A percentile compares a stretch with the other conserved stretches of the same genome.
Evolutionary conservation across 345 rosid species (phyloP).

Genomic region (Salix caprea): DNA sequence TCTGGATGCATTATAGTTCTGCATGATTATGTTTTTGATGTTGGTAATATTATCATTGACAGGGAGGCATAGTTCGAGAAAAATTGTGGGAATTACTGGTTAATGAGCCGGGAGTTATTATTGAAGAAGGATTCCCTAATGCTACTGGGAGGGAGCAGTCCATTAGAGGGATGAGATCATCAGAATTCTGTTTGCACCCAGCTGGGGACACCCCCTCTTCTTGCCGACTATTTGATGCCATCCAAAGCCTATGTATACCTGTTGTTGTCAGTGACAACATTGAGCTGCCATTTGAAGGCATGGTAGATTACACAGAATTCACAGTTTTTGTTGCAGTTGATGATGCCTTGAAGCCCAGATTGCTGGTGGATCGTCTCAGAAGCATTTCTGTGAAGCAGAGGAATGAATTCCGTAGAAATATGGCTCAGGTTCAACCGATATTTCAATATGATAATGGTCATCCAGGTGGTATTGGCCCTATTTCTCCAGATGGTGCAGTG

Average conservation of each 20-base stretch:
- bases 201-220: slow-evolving; percentile 98
- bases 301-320: slow-evolving; percentile 65
- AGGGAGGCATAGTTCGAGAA: slow-evolving; percentile 88
- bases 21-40: background rate
- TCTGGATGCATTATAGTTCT: background rate
- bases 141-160: slow-evolving; percentile 91
- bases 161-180: slow-evolving; percentile 79
- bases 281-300: slow-evolving; percentile 93
- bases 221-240: slow-evolving; percentile 92
- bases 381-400: slow-evolving; percentile 45
- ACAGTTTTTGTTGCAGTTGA: slow-evolving; percentile 63
- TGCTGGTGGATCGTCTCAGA: slow-evolving; percentile 61
- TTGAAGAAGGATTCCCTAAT: slow-evolving; percentile 99
- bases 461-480: slow-evolving; percentile 63
- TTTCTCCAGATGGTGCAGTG: slow-evolving; percentile 72
- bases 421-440: slow-evolving; percentile 54
- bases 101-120: slow-evolving; percentile 44
- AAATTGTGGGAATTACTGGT: slow-evolving; percentile 81
- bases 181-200: slow-evolving; percentile 94
- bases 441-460: slow-evolving; percentile 66
- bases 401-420: slow-evolving; percentile 48
- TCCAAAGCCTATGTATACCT: slow-evolving; percentile 92
- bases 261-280: slow-evolving; percentile 80
- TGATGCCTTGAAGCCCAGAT: slow-evolving; percentile 71
- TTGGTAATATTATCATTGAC: slow-evolving; percentile 1